Conservation (phyloP, 2,329 filamentous ascomycete genomes). For the Aspergillus eucalypticola region DNA sequence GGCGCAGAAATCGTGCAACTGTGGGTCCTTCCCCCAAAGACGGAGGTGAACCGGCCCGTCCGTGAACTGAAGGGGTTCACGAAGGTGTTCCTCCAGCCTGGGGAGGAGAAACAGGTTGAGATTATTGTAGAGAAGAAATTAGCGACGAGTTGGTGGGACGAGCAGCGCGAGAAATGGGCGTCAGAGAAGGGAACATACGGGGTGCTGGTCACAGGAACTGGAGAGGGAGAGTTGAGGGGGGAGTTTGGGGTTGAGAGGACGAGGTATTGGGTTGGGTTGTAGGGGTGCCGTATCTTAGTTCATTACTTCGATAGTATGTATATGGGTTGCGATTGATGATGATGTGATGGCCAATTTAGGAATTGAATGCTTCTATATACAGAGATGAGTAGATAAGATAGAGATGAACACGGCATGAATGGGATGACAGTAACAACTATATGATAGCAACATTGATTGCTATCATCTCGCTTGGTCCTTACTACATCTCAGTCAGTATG, state of each 20-base stretch:
- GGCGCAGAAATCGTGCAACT: constrained; percentile 59
- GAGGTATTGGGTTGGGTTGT: constrained; percentile 68
- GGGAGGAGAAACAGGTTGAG: constrained; percentile 59
- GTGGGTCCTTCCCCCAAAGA: constrained; percentile 50
- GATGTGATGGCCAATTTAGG: background rate
- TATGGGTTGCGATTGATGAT: background rate
- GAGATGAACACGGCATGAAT: too few species aligned
- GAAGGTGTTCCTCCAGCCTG: constrained; percentile 64
- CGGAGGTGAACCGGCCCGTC: constrained; percentile 55
- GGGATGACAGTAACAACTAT: too few species aligned
- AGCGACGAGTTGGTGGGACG: constrained; percentile 69
- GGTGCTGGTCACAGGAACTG: constrained; percentile 62
- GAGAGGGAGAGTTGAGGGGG: constrained; percentile 51
- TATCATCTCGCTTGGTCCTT: too few species aligned
- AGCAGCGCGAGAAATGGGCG: constrained; percentile 65
- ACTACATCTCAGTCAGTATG: too few species aligned
- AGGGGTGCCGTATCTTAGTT: background rate
- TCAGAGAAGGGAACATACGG: constrained; percentile 66
- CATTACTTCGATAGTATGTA: background rate
- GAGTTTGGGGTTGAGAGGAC: constrained; percentile 62
- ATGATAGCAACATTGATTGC: too few species aligned
- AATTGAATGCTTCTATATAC: background rate
- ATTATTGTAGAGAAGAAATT: constrained; percentile 64
- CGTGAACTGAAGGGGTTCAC: constrained; percentile 67
- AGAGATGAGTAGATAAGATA: too few species aligned